Percentiles rank a stretch among this genome's conserved stretches.
These are phyloP conservation scores for Cokeromyces recurvatus DNA, from an alignment of 371 early-diverging fungal genomes.

Conservation along the genomic window DNA sequence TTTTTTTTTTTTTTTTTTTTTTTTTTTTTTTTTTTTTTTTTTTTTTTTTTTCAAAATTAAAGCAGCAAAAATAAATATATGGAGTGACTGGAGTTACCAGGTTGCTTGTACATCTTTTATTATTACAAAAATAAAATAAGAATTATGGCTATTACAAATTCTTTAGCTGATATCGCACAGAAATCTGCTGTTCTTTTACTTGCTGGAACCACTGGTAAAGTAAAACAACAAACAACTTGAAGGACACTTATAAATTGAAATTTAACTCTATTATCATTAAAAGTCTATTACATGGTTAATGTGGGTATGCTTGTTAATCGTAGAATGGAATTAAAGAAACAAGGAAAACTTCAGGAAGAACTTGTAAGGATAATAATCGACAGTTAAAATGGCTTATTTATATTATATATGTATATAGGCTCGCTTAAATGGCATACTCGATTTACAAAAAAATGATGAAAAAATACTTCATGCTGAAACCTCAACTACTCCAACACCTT, in stretches of 20 bases:
- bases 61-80: too few species aligned
- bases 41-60: too few species aligned
- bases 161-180: slow-evolving; percentile 47
- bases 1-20: too few species aligned
- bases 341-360: slow-evolving; percentile 46
- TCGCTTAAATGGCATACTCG: slow-evolving; percentile 21
- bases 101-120: too few species aligned
- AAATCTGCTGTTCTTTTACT: slow-evolving; percentile 44
- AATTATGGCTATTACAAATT: too few species aligned
- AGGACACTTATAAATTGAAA: not conserved
- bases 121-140: too few species aligned
- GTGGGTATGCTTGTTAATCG: slow-evolving; percentile 65
- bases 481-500: slow-evolving; percentile 38
- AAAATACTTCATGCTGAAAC: slow-evolving; percentile 35
- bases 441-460: slow-evolving; percentile 4
- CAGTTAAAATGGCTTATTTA: not conserved
- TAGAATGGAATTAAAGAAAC: slow-evolving; percentile 42
- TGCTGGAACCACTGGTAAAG: slow-evolving; percentile 43
- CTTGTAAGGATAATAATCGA: slow-evolving; percentile 23
- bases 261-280: not conserved
- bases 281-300: slow-evolving; percentile 80
- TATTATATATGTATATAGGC: slow-evolving; percentile 11
- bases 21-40: too few species aligned
- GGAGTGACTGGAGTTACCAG: too few species aligned
- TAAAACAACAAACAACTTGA: not conserved